Percentiles rank a stretch among this genome's conserved stretches.
These are phyloP conservation scores for Ceratocystis cubensis DNA, from an alignment of 2,329 filamentous ascomycete genomes.

Conservation along the genomic window DNA sequence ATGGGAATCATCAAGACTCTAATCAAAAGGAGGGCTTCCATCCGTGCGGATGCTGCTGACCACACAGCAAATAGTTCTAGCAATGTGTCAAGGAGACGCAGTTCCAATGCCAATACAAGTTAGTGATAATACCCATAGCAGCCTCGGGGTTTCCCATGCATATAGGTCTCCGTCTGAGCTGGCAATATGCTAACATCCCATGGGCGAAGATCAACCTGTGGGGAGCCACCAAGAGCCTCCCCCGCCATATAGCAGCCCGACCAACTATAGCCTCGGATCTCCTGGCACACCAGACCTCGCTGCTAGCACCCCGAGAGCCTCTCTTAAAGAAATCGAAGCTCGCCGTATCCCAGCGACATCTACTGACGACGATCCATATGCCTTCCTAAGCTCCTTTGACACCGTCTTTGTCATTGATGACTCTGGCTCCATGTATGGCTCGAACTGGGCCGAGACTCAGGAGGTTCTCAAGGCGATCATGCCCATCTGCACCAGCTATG, in stretches of 20 bases:
- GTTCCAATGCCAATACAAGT: not conserved
- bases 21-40: not conserved
- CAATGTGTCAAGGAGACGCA: not conserved
- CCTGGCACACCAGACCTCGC: conserved; percentile 20
- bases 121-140: not conserved
- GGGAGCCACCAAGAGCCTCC: not conserved
- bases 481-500: conserved; percentile 67
- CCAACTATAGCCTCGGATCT: not conserved
- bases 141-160: not conserved
- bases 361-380: conserved; percentile 52
- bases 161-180: not conserved
- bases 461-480: conserved; percentile 60
- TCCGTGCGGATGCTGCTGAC: not conserved
- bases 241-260: not conserved
- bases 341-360: conserved; percentile 22
- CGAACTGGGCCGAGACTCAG: conserved; percentile 63
- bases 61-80: too few relatives aligned
- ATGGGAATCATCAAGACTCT: not conserved
- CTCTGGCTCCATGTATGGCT: conserved; percentile 70
- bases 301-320: conserved; percentile 22
- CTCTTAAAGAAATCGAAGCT: conserved; percentile 20
- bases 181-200: not conserved
- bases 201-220: not conserved
- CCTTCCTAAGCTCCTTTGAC: conserved; percentile 69
- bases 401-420: conserved; percentile 88